Base-by-base conservation (phyloP, 2,329 filamentous ascomycete genomes). In the Calonectria fujianensis region DNA sequence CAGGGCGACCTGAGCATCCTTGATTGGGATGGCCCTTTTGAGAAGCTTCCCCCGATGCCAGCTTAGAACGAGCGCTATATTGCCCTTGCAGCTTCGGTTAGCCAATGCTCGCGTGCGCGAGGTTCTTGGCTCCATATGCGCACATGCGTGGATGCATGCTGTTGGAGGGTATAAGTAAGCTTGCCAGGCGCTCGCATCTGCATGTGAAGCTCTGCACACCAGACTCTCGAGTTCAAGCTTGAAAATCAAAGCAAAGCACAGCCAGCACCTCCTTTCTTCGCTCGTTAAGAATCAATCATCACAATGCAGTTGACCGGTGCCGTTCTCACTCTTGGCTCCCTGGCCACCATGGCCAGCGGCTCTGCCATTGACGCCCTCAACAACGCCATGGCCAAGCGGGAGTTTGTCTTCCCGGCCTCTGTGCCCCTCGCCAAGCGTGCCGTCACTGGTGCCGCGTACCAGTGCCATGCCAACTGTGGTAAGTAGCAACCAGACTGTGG, bases 381-480 rank as follows among this genome's bases (percentile, higher is more conserved):
- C 32, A 72, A 74, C 5, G 79, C 79, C 51, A 74, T 57, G 16
- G 65, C 71, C 16, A 69, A 72, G 41, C 63, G 74, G 31, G 79
- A 74, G 51, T 81, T 82, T 76, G 74, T 80, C 67, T 84, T 82
- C 76, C 82, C 80, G 20, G 82, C 78, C 51, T 66, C 74, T 20
- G 81, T 84, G 39, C 80, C 80, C n/a, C 77, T 88, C n/a, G 72
- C 84, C 68, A 85, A 83, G 77, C 86, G 88, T n/a, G 87, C 88
- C 78, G 85, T 85, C 7, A 74, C 74, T 2, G 82, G 78, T 2
- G 84, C 87, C 7, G 75, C 82, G 9, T 89, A 87, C 78, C 82
- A 89, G 52, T 90, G 89, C 81, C 88, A 90, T 76, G 85, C 86
- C 77, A 86, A 87, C 80, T 90, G 88, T 82, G 88, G 88, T 89